These are phyloP conservation scores for Ilyonectria destructans DNA, from an alignment of 2,329 filamentous ascomycete species.

Conservation along the genomic window DNA sequence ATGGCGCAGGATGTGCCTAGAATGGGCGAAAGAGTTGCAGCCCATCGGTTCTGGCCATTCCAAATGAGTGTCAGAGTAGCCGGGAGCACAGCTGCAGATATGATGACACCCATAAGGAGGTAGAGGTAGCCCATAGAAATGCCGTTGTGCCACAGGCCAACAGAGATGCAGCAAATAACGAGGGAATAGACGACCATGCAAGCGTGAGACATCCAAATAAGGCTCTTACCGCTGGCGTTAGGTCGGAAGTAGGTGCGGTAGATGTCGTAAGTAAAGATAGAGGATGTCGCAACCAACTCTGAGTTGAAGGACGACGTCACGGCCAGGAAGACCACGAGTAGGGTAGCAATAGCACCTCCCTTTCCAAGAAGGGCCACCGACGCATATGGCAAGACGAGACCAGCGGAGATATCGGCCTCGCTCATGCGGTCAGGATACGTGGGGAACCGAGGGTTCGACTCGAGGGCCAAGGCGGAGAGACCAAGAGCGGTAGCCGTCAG, in stretches of 20 bases:
- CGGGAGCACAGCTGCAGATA: conserved; percentile 86
- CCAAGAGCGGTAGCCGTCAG: conserved; percentile 92
- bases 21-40: conserved; percentile 77
- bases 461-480: conserved; percentile 83
- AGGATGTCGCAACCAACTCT: conserved; percentile 89
- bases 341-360: conserved; percentile 83
- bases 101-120: conserved; percentile 91
- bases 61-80: conserved; percentile 86
- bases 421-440: conserved; percentile 82
- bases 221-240: conserved; percentile 78
- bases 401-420: conserved; percentile 82
- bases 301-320: conserved; percentile 88
- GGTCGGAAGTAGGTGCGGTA: conserved; percentile 92
- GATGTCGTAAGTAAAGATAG: conserved; percentile 89
- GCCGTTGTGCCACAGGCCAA: conserved; percentile 80
- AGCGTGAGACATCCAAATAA: conserved; percentile 85
- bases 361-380: conserved; percentile 87
- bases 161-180: conserved; percentile 83
- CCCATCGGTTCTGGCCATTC: conserved; percentile 82
- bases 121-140: conserved; percentile 93
- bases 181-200: conserved; percentile 81
- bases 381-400: conserved; percentile 87
- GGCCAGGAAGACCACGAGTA: conserved; percentile 91
- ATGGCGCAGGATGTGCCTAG: conserved; percentile 78
- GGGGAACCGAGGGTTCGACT: conserved; percentile 81